phyloP scores from a whole-genome alignment of 345 rosid species.

The Lepidium aucheri region DNA sequence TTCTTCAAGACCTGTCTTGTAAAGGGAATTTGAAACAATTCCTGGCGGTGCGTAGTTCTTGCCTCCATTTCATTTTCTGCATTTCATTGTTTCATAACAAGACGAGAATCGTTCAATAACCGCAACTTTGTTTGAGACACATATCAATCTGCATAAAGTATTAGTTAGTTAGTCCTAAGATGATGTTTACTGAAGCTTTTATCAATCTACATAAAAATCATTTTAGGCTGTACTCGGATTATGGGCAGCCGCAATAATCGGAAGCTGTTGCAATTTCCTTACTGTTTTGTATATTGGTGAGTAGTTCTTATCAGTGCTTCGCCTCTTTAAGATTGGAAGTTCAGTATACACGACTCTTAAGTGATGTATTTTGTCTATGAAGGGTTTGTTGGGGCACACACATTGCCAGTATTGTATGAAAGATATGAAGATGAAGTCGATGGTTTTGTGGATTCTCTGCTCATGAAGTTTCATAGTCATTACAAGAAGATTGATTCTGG shows the following conservation, averaged over 20 bases:
- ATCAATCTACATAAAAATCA: neutral
- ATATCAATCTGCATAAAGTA: neutral
- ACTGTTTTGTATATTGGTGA: constrained; percentile 88
- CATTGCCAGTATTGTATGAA: constrained; percentile 86
- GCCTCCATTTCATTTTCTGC: neutral
- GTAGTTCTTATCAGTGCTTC: neutral
- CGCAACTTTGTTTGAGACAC: neutral
- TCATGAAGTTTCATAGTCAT: constrained; percentile 52
- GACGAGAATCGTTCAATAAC: neutral
- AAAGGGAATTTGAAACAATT: constrained; percentile 70
- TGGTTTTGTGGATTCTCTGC: constrained; percentile 37
- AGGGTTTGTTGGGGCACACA: constrained; percentile 94
- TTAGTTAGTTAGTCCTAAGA: neutral
- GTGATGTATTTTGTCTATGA: neutral
- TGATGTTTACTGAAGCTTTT: neutral
- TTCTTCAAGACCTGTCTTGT: constrained; percentile 76
- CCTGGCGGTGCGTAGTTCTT: constrained; percentile 42
- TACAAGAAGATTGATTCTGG: constrained; percentile 57
- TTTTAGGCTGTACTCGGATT: constrained; percentile 58
- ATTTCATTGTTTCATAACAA: neutral
- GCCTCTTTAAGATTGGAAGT: neutral
- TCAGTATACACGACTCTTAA: neutral
- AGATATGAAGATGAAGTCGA: constrained; percentile 76
- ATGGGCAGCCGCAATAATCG: constrained; percentile 73
- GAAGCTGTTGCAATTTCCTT: constrained; percentile 93